Evolutionary conservation across 495 filamentous ascomycete genomes (phyloP).

Genomic region (Penicillium arizonense): DNA sequence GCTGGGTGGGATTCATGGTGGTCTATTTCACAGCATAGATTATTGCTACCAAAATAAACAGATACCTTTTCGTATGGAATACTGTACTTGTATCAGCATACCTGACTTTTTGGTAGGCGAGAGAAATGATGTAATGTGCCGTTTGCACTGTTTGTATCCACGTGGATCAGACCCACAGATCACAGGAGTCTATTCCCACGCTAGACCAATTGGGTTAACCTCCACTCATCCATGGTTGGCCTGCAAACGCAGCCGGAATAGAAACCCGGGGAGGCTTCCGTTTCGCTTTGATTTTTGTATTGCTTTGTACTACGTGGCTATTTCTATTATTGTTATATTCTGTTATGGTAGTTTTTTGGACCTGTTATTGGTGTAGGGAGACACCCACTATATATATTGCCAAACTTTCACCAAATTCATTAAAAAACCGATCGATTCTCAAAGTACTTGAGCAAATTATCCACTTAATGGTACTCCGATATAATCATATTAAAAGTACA

Average conservation of each 20-base stretch:
- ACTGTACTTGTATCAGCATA: neutral
- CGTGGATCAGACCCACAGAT: slow-evolving; percentile 35
- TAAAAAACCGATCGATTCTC: too few species aligned
- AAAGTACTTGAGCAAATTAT: too few species aligned
- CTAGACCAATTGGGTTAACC: slow-evolving; percentile 28
- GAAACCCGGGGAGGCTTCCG: slow-evolving; percentile 2
- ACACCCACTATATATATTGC: too few species aligned
- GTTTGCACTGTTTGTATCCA: slow-evolving; percentile 38
- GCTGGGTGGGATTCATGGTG: slow-evolving; percentile 94
- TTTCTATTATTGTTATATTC: too few species aligned
- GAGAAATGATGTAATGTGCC: slow-evolving; percentile 21
- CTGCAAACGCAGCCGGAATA: slow-evolving; percentile 22
- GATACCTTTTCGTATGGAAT: slow-evolving; percentile 1
- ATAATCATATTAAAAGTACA: too few species aligned
- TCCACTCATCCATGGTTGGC: slow-evolving; percentile 17
- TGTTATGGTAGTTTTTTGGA: too few species aligned
- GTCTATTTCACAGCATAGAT: slow-evolving; percentile 77
- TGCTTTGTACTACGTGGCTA: neutral
- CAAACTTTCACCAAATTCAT: too few species aligned
- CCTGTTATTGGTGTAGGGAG: too few species aligned
- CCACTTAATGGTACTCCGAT: too few species aligned
- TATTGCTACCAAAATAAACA: neutral
- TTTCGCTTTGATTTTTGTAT: neutral
- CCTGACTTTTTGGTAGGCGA: neutral
- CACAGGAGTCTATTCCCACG: slow-evolving; percentile 31